A percentile compares a stretch with the other conserved stretches of the same genome.
These are phyloP conservation scores for Erythrobasidium hasegawianum DNA, from an alignment of 1,284 basidiomycete genomes.

Conservation along the genomic window DNA sequence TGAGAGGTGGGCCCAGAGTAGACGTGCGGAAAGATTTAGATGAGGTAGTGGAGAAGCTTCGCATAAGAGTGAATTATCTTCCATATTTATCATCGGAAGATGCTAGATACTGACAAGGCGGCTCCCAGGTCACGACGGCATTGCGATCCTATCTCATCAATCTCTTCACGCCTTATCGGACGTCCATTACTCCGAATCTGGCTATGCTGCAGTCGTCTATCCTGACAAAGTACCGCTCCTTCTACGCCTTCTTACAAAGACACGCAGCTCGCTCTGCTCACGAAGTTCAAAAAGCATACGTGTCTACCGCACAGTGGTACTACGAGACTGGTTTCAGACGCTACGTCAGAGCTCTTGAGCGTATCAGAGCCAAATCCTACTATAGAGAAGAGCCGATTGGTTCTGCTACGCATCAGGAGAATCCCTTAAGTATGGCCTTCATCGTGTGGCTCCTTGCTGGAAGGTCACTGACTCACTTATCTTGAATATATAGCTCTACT, in stretches of 20 bases:
- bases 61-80: conserved; percentile 64
- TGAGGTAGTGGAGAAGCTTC: conserved; percentile 76
- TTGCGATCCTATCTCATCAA: conserved; percentile 81
- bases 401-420: background rate
- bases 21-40: conserved; percentile 77
- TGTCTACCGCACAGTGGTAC: conserved; percentile 77
- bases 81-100: conserved; percentile 1
- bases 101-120: background rate
- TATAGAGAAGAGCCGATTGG: conserved; percentile 38
- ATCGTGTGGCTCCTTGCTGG: background rate
- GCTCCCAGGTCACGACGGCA: conserved; percentile 71
- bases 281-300: conserved; percentile 85
- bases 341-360: conserved; percentile 75
- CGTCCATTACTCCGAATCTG: conserved; percentile 84
- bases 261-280: conserved; percentile 76
- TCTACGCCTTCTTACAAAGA: conserved; percentile 80
- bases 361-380: conserved; percentile 61
- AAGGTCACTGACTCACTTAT: background rate
- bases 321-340: conserved; percentile 94
- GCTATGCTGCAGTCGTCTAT: conserved; percentile 86
- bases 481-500: conserved; percentile 2
- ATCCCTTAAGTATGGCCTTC: background rate
- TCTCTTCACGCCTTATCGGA: conserved; percentile 74
- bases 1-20: conserved; percentile 68
- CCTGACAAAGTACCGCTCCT: conserved; percentile 73